A percentile compares a stretch with the other conserved stretches of the same genome.
phyloP scores from a whole-genome alignment of 2,329 filamentous ascomycete species.

The Claviceps sp. region DNA sequence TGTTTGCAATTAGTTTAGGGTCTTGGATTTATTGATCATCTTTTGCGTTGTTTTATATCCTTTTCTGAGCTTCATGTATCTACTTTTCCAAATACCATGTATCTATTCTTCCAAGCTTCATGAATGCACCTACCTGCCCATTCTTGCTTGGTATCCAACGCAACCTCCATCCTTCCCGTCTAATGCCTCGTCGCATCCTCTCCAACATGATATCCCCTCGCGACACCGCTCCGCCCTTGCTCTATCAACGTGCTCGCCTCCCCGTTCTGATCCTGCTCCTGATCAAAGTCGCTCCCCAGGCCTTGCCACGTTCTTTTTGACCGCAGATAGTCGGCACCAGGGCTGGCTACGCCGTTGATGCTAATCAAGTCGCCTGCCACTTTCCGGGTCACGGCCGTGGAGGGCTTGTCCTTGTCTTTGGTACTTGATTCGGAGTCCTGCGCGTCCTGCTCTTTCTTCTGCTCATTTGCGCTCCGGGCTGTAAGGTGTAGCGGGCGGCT shows the following conservation, averaged over 20 bases:
- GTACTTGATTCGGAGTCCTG: not conserved
- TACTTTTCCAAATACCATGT: not conserved
- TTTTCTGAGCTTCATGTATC: not conserved
- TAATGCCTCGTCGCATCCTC: conserved; percentile 29
- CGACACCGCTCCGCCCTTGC: conserved; percentile 76
- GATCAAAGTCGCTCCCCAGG: conserved; percentile 70
- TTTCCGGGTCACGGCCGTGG: conserved; percentile 42
- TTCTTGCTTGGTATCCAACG: not conserved
- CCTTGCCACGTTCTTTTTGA: conserved; percentile 84
- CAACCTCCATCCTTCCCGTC: not conserved
- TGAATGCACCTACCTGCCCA: not conserved
- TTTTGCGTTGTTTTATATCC: not conserved
- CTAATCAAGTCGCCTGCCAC: conserved; percentile 55
- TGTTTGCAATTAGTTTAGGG: no score
- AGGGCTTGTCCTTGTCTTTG: not conserved
- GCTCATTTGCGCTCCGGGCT: conserved; percentile 12
- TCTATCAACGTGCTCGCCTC: conserved; percentile 58
- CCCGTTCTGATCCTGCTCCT: conserved; percentile 13
- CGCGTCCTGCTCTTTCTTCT: not conserved
- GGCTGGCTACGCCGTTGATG: conserved; percentile 77
- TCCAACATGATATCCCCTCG: conserved; percentile 74
- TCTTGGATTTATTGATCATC: not conserved
- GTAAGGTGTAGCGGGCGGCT: conserved; percentile 58
- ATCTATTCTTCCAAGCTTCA: not conserved
- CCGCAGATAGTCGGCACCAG: conserved; percentile 75